Base-by-base conservation (phyloP, 352 stramenopile species). In the Thalassiosira mediterranea region DNA sequence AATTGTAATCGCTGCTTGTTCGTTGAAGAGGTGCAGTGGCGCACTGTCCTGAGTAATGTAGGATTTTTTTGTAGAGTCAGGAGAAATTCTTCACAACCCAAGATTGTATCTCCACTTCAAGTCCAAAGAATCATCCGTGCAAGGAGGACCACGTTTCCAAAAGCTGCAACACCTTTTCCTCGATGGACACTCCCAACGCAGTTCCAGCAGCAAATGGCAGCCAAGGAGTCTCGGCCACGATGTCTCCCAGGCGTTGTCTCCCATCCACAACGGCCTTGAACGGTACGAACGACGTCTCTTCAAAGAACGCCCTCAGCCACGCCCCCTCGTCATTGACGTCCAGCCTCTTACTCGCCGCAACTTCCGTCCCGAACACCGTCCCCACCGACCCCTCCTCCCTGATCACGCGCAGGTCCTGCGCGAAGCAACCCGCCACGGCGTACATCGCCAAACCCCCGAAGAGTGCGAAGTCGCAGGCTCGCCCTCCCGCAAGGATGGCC, bases 371-470 rank as follows among this genome's bases (percentile, higher is more conserved):
- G 34, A 87, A 81, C 17, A 83, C 75, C 25, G 79, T 87, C 19
- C 79, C 79, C 3, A 87, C 70, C 4, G 79, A 87, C 31, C 79
- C 79, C 58, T 87, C 79, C 65, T 87, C 56, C 37, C 74, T 34
- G 37, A 79, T 72, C 1, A 84, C 62, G 26, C 79, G 65, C 17
- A 87, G 62, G 74, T 87, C 79, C 75, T 87, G 79, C 26, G 60
- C 63, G 44, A 54, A 64, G 63, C 79, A 87, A 37, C 79, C 74
- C 29, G 58, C 70, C 29, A 84, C 69, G 5, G 74, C 65, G 48
- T 87, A 87, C 2, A 82, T 29, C 38, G 74, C 71, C 47, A 87
- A 51, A 1, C 59, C 61, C 21, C 79, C 63, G 75, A 87, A 87
- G 3, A 87, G 64, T 40, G 78, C 56, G 28, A 59, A 77, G 57